Evolutionary conservation across 805 yeast genomes (phyloP), one percentile per base, ranked within the genome.

Genomic region (Zygosaccharomyces pseudorouxii): DNA sequence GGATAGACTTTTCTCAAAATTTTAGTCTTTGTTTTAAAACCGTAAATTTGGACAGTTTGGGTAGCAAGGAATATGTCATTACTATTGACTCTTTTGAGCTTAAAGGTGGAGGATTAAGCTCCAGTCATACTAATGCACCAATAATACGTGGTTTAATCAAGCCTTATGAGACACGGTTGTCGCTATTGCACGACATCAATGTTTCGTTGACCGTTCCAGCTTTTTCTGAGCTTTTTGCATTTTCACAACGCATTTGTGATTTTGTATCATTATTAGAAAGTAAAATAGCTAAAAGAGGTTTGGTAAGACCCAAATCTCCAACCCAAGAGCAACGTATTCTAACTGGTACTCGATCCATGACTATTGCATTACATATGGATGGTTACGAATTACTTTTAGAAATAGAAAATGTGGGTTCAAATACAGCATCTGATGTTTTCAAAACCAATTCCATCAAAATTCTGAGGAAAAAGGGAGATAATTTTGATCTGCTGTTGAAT

Each of bases 381-480:
- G 35, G 38, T 9, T 47, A 41, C 16, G 38, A 41, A 2, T 10
- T 51, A 11, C 33, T 28, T 23, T 20, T 51, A 8, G 25, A 38
- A 9, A 42, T 50, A 6, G 43, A 38, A 7, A 28, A 37, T 14
- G 46, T 45, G n/a, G 40, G 39, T 23, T 42, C 49, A 11, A 42
- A 47, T 22, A 30, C 47, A 2, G 16, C 45, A 7, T 23, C 43
- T 4, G 44, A 39, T 40, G n/a, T 47, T 19, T 45, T 51, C 42
- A 43, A 47, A 38, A 48, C 48, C 16, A 45, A 41, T 28, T 22
- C 47, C 4, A 27, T 51, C n/a, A 42, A 35, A 27, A 8, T 51
- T 18, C 31, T 42, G 7, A 42, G 45, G 22, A 16, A 20, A 8
- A 38, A 11, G 3, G 12, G 11, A n/a, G 28, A 25, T 14, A 25